A percentile compares a stretch with the other conserved stretches of the same genome.
These are phyloP conservation scores for Geotrichum histeridarum DNA, from an alignment of 1,139 yeast genomes.

Conservation along the genomic window DNA sequence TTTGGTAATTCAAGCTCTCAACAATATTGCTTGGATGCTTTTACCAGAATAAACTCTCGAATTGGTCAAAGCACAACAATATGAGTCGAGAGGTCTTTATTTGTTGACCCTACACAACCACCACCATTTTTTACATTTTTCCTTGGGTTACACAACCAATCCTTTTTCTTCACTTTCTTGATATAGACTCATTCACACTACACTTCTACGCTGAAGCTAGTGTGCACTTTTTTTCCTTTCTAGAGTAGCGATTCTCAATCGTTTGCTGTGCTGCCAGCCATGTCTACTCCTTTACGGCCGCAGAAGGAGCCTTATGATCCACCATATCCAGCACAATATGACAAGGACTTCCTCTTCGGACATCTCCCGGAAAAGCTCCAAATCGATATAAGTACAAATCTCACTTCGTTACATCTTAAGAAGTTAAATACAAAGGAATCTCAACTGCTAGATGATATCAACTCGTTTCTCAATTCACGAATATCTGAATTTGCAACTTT, in stretches of 20 bases:
- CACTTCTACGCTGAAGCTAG: not conserved
- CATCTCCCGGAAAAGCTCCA: not conserved
- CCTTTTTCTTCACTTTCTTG: not conserved
- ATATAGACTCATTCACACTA: not conserved
- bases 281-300: not conserved
- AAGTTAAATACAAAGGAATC: not conserved
- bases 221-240: not conserved
- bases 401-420: not conserved
- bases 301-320: not conserved
- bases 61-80: no score
- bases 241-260: not conserved
- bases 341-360: conserved; percentile 2
- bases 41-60: no score
- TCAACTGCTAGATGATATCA: not conserved
- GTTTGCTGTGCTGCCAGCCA: not conserved
- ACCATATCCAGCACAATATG: conserved; percentile 3
- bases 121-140: not conserved
- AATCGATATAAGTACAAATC: not conserved
- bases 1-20: no score
- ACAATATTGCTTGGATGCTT: no score
- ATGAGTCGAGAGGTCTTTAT: no score
- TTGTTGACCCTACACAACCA: not conserved
- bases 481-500: conserved; percentile 4
- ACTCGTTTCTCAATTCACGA: not conserved
- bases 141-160: not conserved